Base-by-base conservation (phyloP, 768 basidiomycete genomes). In the Mycena maculata region DNA sequence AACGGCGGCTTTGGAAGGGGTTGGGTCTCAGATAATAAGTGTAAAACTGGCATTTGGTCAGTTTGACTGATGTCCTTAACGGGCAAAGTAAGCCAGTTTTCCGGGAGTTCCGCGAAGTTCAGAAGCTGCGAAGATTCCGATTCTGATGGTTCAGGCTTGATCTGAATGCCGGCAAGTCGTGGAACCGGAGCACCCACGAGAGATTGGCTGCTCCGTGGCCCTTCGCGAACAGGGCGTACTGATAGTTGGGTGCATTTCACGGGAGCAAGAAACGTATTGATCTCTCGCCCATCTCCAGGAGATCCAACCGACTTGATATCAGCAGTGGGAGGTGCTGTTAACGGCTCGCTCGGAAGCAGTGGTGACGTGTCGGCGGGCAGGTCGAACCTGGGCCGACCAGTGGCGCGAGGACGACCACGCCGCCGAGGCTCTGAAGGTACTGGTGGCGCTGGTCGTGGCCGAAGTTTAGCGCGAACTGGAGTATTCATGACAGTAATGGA, bases 61-160 rank as follows among this genome's bases (percentile, higher is more conserved):
- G 9, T n/a, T 22, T 49, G 33, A 27, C 11, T n/a, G 4, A 4
- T 20, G 16, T 60, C 38, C 23, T 47, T 39, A 3, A 27, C 10
- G 18, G 59, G 47, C 25, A 25, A 47, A 13, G 15, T 10, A 12
- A 50, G 48, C 59, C 59, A 60, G 15, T 60, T 60, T 41, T 49
- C 48, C 12, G 28, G 47, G 13, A 13, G 36, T 12, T 60, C 59
- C 22, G n/a, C 9, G 23, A 44, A 15, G 16, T 47, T 16, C 22
- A 58, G 22, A 36, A 58, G 56, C 11, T 31, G 56, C 44, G 22
- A 10, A 47, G 10, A 13, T 2, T 58, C 48, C 5, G 31, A 38
- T 28, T 60, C 36, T 13, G 48, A 38, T 20, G 33, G 47, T 2
- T 60, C 59, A 3, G 10, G 36, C 27, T 50, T 50, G 48, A 60